phyloP scores from a whole-genome alignment of 495 filamentous ascomycete species.

The Cladorrhinum samala region DNA sequence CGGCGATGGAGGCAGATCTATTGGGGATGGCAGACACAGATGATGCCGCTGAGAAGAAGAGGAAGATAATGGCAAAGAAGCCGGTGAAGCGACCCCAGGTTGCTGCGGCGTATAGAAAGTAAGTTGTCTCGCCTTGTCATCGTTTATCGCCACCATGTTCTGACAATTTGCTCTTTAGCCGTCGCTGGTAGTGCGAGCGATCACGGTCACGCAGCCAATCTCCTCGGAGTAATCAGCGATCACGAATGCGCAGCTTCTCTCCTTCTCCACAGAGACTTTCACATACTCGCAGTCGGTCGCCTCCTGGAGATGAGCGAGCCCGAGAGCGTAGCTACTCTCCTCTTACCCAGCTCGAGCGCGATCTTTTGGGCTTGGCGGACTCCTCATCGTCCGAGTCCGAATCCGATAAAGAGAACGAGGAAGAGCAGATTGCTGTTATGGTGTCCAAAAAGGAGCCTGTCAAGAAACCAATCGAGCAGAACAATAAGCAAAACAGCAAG shows the following conservation, averaged over 20 bases:
- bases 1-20: conserved; percentile 18
- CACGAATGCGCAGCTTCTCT: too few relatives aligned
- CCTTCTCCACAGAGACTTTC: not conserved
- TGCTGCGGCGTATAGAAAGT: conserved; percentile 23
- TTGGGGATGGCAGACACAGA: conserved; percentile 13
- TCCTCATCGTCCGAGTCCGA: not conserved
- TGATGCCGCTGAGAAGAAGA: conserved; percentile 5
- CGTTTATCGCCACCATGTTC: not conserved
- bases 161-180: not conserved
- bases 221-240: not conserved
- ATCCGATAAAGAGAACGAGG: not conserved
- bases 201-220: not conserved
- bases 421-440: too few relatives aligned
- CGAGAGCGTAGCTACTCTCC: not conserved
- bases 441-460: too few relatives aligned
- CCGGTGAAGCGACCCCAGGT: conserved; percentile 22
- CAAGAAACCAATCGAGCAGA: too few relatives aligned
- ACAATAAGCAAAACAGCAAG: not conserved
- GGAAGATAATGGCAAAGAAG: conserved; percentile 15
- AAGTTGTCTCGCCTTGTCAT: not conserved
- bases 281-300: too few relatives aligned
- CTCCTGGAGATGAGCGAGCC: not conserved
- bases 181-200: conserved; percentile 1
- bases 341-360: not conserved
- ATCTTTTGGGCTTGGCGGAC: not conserved